Evolutionary conservation across 2,329 filamentous ascomycete genomes (phyloP), one percentile per base, ranked within the genome.

Genomic region (Botrytis pseudocinerea): DNA sequence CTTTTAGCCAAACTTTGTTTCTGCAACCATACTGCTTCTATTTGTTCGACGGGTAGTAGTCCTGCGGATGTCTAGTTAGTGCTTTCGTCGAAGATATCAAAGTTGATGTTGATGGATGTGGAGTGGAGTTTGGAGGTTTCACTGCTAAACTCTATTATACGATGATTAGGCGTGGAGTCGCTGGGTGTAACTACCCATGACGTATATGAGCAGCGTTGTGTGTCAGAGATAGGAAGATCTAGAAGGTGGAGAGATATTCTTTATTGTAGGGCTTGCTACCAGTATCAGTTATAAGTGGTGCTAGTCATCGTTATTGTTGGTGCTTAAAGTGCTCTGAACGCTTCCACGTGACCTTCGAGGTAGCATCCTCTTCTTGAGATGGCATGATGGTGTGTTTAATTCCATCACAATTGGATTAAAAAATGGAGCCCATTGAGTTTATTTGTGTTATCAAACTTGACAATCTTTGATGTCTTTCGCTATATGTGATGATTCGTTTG

Each of bases 351-450:
- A 51, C 48, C 48, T 51, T 1, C 1, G 25, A 51, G 0, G 4
- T n/a, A n/a, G 12, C 25, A 51, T 51, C 9, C 10, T n/a, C 25
- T 16, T 51, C 25, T n/a, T n/a, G 12, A n/a, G 6, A 51, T n/a
- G 48, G 25, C 14, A 14, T n/a, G 4, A 51, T 51, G 14, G 48
- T 51, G 16, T n/a, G 14, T 7, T 7, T 5, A n/a, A n/a, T n/a
- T 0, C 1, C 48, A 2, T 51, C 12, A 51, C 1, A 0, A 0
- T 51, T 12, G 25, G n/a, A 5, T 7, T 7, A 7, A 4, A 8
- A n/a, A n/a, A 2, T n/a, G 3, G 6, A n/a, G 25, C 12, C 1
- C 25, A 5, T n/a, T n/a, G 5, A n/a, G 6, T n/a, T 6, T 4
- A 2, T 16, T 14, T 51, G 48, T n/a, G 12, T 2, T 5, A 14